Base-by-base conservation (phyloP, 768 basidiomycete species). In the Gloeopeniophorella convolvens region DNA sequence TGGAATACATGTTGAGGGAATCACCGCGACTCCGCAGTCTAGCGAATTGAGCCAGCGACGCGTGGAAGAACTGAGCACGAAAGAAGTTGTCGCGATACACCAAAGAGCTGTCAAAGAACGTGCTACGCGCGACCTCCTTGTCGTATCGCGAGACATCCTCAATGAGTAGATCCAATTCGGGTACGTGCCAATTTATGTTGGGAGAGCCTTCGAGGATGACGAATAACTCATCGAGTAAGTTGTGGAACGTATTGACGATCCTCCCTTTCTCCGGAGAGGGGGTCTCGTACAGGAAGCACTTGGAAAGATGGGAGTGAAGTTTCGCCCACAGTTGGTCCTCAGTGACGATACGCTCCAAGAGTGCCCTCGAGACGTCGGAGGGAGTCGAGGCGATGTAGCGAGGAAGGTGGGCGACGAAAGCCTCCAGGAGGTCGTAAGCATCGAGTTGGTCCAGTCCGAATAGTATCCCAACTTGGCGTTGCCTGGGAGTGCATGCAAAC, bases 81-180 rank as follows among this genome's bases (percentile, higher is more conserved):
- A n/a, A n/a, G n/a, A n/a, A n/a, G n/a, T n/a, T n/a, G n/a, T n/a
- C 3, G 27, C 20, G 42, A 24, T 37, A 30, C 10, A 5, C 26
- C 51, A 47, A 52, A n/a, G 12, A 42, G 30, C 26, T 10, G 0
- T 37, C 5, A 6, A 42, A 37, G 18, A 52, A 47, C 10, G 12
- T n/a, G n/a, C n/a, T n/a, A n/a, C n/a, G n/a, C n/a, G n/a, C n/a
- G n/a, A n/a, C n/a, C n/a, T n/a, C n/a, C n/a, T n/a, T n/a, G n/a
- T n/a, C n/a, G n/a, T n/a, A n/a, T n/a, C n/a, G 31, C 12, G 46
- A 44, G 28, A 47, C 24, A 21, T 36, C 45, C 3, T 52, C 45
- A 11, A 15, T 9, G 11, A 52, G 37, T 9, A 34, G 39, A 10
- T 40, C 40, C 8, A 52, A 47, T 42, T 52, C 45, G 15, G 51